Percentiles rank a stretch among this genome's conserved stretches.
These are phyloP conservation scores for Nicotiana tomentosiformis DNA, from an alignment of 257 asterid genomes.

Conservation along the genomic window DNA sequence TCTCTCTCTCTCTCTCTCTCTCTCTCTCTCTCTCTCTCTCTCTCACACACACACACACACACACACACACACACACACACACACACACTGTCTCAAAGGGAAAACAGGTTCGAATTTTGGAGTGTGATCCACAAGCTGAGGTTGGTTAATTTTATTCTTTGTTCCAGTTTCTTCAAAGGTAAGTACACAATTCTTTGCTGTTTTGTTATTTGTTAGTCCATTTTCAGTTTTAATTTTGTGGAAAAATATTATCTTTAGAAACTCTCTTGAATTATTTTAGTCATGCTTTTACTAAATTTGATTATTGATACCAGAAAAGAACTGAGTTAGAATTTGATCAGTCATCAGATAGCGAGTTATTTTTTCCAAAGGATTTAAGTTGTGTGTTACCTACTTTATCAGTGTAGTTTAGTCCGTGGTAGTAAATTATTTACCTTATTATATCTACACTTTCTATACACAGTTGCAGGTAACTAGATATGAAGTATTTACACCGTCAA, in stretches of 20 bases:
- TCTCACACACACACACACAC: neutral
- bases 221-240: neutral
- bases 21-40: too few relatives aligned
- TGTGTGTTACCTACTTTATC: neutral
- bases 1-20: neutral
- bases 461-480: neutral
- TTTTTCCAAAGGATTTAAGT: neutral
- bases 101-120: neutral
- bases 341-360: neutral
- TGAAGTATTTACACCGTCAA: neutral
- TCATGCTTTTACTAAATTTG: neutral
- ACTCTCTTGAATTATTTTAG: neutral
- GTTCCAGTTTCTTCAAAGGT: neutral
- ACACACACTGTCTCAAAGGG: neutral
- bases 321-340: neutral
- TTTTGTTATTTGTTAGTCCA: neutral
- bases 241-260: neutral
- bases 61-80: neutral
- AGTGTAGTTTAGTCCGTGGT: neutral
- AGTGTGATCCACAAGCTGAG: neutral
- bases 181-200: neutral
- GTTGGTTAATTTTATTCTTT: neutral
- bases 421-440: neutral
- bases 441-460: neutral
- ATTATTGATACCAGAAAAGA: neutral